Evolutionary conservation across 1,139 yeast genomes (phyloP).

Genomic region (Schizosaccharomyces versatilis): DNA sequence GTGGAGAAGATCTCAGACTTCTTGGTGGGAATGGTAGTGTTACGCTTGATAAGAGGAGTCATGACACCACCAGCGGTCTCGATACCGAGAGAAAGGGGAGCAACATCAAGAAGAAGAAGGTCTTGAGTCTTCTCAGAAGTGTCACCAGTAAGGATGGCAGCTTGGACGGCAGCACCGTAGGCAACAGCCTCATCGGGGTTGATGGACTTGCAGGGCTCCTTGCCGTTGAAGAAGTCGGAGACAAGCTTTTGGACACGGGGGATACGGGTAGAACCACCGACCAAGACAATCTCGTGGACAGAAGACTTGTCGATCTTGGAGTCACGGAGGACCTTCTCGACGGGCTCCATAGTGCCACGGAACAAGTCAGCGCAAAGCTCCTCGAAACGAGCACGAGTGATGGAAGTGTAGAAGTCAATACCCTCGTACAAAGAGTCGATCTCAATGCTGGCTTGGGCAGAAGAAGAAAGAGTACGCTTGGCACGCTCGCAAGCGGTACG

Average conservation of each 20-base stretch:
- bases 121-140: slow-evolving; percentile 65
- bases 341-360: slow-evolving; percentile 92
- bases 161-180: slow-evolving; percentile 89
- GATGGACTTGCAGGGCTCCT: slow-evolving; percentile 84
- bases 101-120: slow-evolving; percentile 65
- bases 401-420: slow-evolving; percentile 85
- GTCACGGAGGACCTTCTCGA: slow-evolving; percentile 92
- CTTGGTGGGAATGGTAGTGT: slow-evolving; percentile 83
- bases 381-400: slow-evolving; percentile 98
- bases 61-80: slow-evolving; percentile 92
- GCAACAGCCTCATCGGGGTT: slow-evolving; percentile 99
- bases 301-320: slow-evolving; percentile 74
- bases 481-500: slow-evolving; percentile 99
- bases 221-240: slow-evolving; percentile 95
- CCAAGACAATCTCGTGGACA: slow-evolving; percentile 90
- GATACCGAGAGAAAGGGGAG: slow-evolving; percentile 75
- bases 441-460: slow-evolving; percentile 89
- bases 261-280: slow-evolving; percentile 99
- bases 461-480: slow-evolving; percentile 93
- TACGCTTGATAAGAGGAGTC: slow-evolving; percentile 78
- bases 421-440: slow-evolving; percentile 93
- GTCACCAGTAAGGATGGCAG: slow-evolving; percentile 80
- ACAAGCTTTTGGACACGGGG: slow-evolving; percentile 96
- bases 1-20: slow-evolving; percentile 81
- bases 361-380: slow-evolving; percentile 87